Evolutionary conservation across 2,329 filamentous ascomycete genomes (phyloP).

Genomic region (Tetracladium maxilliforme): DNA sequence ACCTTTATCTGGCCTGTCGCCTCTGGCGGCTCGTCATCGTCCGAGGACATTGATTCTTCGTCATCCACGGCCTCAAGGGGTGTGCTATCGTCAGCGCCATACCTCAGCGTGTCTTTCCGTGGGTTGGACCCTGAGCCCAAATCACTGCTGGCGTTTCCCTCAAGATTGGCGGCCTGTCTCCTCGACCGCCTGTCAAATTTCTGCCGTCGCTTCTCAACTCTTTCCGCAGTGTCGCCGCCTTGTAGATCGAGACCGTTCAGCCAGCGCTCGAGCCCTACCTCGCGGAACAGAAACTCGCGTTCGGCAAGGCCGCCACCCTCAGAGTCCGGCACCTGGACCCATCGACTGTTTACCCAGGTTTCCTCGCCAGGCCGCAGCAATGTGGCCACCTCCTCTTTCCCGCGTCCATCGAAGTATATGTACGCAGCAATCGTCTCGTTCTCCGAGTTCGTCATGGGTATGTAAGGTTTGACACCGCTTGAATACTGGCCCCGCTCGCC

Average conservation of each 20-base stretch:
- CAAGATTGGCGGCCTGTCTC: slow-evolving; percentile 27
- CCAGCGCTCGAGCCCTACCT: slow-evolving; percentile 93
- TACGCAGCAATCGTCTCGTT: slow-evolving; percentile 98
- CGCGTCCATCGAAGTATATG: slow-evolving; percentile 93
- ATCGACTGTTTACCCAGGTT: slow-evolving; percentile 97
- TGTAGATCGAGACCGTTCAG: slow-evolving; percentile 92
- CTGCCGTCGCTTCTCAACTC: slow-evolving; percentile 74
- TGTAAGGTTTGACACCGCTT: slow-evolving; percentile 66
- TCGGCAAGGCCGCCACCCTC: slow-evolving; percentile 92
- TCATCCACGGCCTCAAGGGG: slow-evolving; percentile 61
- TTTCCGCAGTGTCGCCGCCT: slow-evolving; percentile 78
- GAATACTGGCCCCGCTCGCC: slow-evolving; percentile 34
- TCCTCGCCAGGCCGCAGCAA: slow-evolving; percentile 84
- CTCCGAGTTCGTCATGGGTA: slow-evolving; percentile 78
- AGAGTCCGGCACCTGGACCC: slow-evolving; percentile 84
- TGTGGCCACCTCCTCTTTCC: slow-evolving; percentile 94
- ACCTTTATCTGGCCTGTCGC: slow-evolving; percentile 97
- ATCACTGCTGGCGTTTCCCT: slow-evolving; percentile 25
- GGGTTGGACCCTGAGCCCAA: slow-evolving; percentile 12
- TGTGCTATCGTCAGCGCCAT: slow-evolving; percentile 61
- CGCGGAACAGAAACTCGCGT: slow-evolving; percentile 91
- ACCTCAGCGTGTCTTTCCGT: slow-evolving; percentile 53
- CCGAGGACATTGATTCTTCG: slow-evolving; percentile 59
- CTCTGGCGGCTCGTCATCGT: slow-evolving; percentile 83
- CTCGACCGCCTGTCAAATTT: slow-evolving; percentile 60